A percentile compares a stretch with the other conserved stretches of the same genome.
Conservation (phyloP, 2,329 filamentous ascomycete genomes). For the Colletotrichum brevisporum region DNA sequence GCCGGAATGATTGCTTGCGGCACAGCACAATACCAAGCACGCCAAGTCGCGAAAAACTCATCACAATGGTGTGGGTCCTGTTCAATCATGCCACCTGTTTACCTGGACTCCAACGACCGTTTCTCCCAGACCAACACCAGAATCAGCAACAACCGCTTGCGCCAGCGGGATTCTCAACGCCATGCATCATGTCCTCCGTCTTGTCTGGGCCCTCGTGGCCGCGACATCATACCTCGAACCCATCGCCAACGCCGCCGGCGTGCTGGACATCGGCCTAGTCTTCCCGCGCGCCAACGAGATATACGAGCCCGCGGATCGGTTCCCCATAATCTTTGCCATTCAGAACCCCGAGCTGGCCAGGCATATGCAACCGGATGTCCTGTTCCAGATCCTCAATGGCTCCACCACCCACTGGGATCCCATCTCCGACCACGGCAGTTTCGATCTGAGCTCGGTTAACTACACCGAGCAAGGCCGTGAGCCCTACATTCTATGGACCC, state of each 20-base stretch:
- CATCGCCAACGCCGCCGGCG: slow-evolving; percentile 28
- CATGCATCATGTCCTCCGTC: not conserved
- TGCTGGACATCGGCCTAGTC: slow-evolving; percentile 47
- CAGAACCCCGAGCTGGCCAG: slow-evolving; percentile 44
- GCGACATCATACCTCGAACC: slow-evolving; percentile 31
- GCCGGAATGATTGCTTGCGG: too few species aligned
- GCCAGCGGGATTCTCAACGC: not conserved
- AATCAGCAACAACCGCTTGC: not conserved
- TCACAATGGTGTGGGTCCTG: too few species aligned
- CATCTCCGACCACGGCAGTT: slow-evolving; percentile 11
- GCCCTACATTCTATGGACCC: slow-evolving; percentile 35
- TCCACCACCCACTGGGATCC: not conserved
- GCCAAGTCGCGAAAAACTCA: slow-evolving; percentile 14
- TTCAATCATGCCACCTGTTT: not conserved
- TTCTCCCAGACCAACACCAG: not conserved
- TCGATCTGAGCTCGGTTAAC: not conserved
- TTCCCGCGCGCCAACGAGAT: slow-evolving; percentile 50
- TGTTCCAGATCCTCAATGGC: slow-evolving; percentile 20
- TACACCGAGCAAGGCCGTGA: slow-evolving; percentile 21
- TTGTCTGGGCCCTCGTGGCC: slow-evolving; percentile 6
- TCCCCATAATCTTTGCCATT: slow-evolving; percentile 49
- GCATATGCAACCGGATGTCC: slow-evolving; percentile 34
- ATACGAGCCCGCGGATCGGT: slow-evolving; percentile 44
- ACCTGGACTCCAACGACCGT: not conserved
- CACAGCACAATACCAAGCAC: slow-evolving; percentile 28